Evolutionary conservation across 192 early-diverging fungal species (phyloP).

Genomic region (Phlyctochytrium planicorne): DNA sequence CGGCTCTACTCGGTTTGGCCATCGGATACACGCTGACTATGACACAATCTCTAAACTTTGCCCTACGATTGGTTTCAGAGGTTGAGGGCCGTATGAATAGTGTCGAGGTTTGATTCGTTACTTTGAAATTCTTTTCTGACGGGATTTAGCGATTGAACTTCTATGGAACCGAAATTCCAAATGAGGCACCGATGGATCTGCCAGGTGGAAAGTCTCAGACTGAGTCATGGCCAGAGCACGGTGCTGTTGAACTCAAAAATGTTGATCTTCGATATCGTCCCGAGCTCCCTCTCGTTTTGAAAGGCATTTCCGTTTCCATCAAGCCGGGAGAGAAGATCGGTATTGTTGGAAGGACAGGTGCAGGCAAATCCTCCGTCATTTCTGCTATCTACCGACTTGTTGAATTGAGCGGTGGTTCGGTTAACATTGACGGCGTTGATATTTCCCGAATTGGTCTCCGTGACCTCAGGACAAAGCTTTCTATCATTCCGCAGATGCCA

Average conservation of each 20-base stretch:
- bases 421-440: conserved; percentile 74
- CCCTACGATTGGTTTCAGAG: conserved; percentile 24
- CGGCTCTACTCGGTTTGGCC: neutral
- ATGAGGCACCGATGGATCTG: conserved; percentile 63
- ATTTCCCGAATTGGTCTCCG: conserved; percentile 70
- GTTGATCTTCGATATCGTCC: conserved; percentile 76
- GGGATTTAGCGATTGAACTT: conserved; percentile 27
- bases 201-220: conserved; percentile 1
- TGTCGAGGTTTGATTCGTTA: conserved; percentile 27
- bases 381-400: conserved; percentile 77
- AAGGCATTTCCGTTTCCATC: conserved; percentile 44
- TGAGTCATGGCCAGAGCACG: conserved; percentile 59
- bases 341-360: conserved; percentile 71
- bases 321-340: conserved; percentile 48
- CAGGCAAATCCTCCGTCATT: conserved; percentile 76
- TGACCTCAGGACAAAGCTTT: conserved; percentile 74
- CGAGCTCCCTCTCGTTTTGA: conserved; percentile 58
- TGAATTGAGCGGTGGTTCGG: conserved; percentile 60
- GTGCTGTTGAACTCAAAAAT: conserved; percentile 66
- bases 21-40: conserved; percentile 54
- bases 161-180: conserved; percentile 44
- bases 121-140: no score
- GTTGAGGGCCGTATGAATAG: conserved; percentile 26
- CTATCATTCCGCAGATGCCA: conserved; percentile 92
- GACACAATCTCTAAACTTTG: conserved; percentile 27